phyloP scores from a whole-genome alignment of 208 protist species.

The Herpetomonas samuelpessoai region DNA sequence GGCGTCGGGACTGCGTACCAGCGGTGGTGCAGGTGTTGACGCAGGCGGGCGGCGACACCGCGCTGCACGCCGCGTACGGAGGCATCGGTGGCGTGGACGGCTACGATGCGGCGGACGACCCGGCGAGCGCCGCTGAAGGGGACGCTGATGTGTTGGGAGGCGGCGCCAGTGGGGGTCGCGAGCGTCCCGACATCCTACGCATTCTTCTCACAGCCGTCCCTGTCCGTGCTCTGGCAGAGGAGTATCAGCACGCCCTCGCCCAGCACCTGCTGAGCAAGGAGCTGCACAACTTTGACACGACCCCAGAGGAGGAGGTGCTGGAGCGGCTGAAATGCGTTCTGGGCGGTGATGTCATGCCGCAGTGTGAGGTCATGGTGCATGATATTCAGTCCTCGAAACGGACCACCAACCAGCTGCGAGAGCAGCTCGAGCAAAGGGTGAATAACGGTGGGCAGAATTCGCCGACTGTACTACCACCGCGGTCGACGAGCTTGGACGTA shows the following conservation, averaged over 20 bases:
- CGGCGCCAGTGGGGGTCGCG: slow-evolving; percentile 14
- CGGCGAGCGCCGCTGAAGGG: neutral
- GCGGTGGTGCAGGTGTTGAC: slow-evolving; percentile 81
- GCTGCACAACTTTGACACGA: slow-evolving; percentile 81
- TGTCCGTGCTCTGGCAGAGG: slow-evolving; percentile 54
- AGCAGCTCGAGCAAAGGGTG: slow-evolving; percentile 6
- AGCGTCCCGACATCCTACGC: slow-evolving; percentile 67
- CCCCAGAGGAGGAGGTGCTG: slow-evolving; percentile 76
- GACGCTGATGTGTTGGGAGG: slow-evolving; percentile 5
- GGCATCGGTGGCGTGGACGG: neutral
- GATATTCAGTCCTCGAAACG: slow-evolving; percentile 81
- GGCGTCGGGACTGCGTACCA: slow-evolving; percentile 72
- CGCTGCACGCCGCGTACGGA: slow-evolving; percentile 10
- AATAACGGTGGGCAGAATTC: neutral
- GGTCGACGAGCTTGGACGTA: slow-evolving; percentile 52
- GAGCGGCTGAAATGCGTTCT: slow-evolving; percentile 86
- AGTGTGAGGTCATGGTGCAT: slow-evolving; percentile 81
- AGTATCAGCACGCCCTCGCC: slow-evolving; percentile 74
- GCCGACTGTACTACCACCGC: neutral
- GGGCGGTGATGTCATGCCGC: slow-evolving; percentile 64
- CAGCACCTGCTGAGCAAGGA: slow-evolving; percentile 60
- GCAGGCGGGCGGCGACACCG: slow-evolving; percentile 46
- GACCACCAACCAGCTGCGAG: slow-evolving; percentile 59
- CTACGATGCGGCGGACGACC: slow-evolving; percentile 5
- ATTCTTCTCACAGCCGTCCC: slow-evolving; percentile 77